These are phyloP conservation scores for Nothophaeocryptopus gaeumannii DNA, from an alignment of 2,329 filamentous ascomycete genomes.

Conservation along the genomic window DNA sequence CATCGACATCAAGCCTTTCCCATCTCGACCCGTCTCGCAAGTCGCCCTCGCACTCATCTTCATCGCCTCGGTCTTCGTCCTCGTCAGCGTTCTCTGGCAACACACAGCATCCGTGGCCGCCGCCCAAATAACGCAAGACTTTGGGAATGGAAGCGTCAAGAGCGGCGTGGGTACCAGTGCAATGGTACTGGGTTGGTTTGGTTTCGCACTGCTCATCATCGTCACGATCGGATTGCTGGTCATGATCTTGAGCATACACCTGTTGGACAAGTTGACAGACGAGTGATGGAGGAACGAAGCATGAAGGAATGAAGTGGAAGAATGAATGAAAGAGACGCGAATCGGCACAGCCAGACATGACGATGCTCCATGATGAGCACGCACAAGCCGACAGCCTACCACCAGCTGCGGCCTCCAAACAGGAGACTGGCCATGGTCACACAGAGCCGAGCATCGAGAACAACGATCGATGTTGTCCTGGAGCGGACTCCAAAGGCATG, in stretches of 20 bases:
- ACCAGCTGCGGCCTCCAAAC: too few species aligned
- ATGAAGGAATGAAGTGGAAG: too few species aligned
- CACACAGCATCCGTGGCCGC: slow-evolving; percentile 96
- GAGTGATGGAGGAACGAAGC: slow-evolving; percentile 24
- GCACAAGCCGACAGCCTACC: too few species aligned
- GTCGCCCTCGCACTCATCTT: slow-evolving; percentile 90
- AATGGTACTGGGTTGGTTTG: slow-evolving; percentile 98
- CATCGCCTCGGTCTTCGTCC: slow-evolving; percentile 62
- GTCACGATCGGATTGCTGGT: slow-evolving; percentile 92
- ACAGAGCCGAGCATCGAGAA: too few species aligned
- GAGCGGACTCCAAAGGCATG: too few species aligned
- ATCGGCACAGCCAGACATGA: too few species aligned
- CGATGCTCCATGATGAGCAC: too few species aligned
- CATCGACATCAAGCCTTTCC: slow-evolving; percentile 90
- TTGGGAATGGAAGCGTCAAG: slow-evolving; percentile 83
- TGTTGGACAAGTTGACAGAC: slow-evolving; percentile 63
- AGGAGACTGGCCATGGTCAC: too few species aligned
- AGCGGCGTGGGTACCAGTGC: slow-evolving; percentile 89
- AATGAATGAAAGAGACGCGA: too few species aligned
- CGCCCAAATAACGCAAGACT: slow-evolving; percentile 86
- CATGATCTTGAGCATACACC: slow-evolving; percentile 91
- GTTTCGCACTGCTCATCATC: slow-evolving; percentile 86
- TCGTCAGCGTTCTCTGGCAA: slow-evolving; percentile 74
- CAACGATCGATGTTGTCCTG: too few species aligned
- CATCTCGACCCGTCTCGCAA: slow-evolving; percentile 86